phyloP scores from a whole-genome alignment of 2,329 filamentous ascomycete genomes.

The Hymenoscyphus albidus region DNA sequence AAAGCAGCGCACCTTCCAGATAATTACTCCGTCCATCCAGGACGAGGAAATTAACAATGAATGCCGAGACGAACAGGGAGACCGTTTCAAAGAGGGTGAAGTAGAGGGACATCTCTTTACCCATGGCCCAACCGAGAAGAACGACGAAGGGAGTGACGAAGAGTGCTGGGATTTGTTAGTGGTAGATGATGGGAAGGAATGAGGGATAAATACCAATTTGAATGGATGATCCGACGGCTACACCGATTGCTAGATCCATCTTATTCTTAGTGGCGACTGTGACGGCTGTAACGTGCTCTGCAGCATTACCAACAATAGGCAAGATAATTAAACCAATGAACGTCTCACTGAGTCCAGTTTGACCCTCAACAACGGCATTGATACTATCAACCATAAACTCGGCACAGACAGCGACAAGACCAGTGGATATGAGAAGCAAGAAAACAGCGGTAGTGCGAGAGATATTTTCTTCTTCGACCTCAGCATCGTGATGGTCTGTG shows the following conservation, averaged over 20 bases:
- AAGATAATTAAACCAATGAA: conserved; percentile 71
- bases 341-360: conserved; percentile 54
- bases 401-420: conserved; percentile 63
- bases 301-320: conserved; percentile 70
- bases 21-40: conserved; percentile 84
- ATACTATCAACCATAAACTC: conserved; percentile 69
- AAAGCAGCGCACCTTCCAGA: conserved; percentile 70
- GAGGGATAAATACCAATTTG: conserved; percentile 52
- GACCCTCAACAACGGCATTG: conserved; percentile 54
- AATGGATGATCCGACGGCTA: conserved; percentile 67
- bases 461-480: conserved; percentile 45
- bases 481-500: conserved; percentile 23
- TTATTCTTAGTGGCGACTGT: conserved; percentile 71
- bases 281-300: conserved; percentile 69
- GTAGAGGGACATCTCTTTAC: conserved; percentile 71
- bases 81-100: conserved; percentile 89
- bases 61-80: conserved; percentile 75
- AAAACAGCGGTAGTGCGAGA: conserved; percentile 55
- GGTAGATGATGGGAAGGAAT: neutral
- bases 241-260: conserved; percentile 71
- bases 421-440: conserved; percentile 61
- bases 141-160: conserved; percentile 69
- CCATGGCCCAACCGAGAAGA: conserved; percentile 66
- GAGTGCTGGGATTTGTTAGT: conserved; percentile 41
- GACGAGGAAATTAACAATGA: conserved; percentile 86